These are phyloP conservation scores for Termitomyces sp. DNA, from an alignment of 768 basidiomycete genomes.

Conservation along the genomic window DNA sequence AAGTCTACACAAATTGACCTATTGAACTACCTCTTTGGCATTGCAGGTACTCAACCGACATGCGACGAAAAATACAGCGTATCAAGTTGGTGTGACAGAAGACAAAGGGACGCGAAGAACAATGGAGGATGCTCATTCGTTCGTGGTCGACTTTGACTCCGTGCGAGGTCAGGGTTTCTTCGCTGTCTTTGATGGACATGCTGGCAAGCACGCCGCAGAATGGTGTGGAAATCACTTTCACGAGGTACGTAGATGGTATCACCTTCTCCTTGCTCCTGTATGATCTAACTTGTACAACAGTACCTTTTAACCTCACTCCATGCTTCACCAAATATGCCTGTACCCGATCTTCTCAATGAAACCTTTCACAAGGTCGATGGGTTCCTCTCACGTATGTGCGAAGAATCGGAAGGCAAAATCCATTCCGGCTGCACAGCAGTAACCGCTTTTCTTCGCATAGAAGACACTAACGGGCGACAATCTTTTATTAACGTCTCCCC, in stretches of 20 bases:
- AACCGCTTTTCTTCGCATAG: conserved; percentile 89
- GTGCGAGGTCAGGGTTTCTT: conserved; percentile 96
- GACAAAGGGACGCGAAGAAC: conserved; percentile 87
- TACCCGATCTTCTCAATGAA: conserved; percentile 88
- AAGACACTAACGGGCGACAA: conserved; percentile 73
- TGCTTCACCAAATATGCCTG: conserved; percentile 44
- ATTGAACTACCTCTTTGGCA: background rate
- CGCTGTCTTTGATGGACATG: conserved; percentile 97
- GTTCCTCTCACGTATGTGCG: conserved; percentile 76
- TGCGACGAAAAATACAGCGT: conserved; percentile 57
- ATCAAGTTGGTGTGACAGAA: conserved; percentile 70
- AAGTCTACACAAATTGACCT: background rate
- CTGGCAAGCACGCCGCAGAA: conserved; percentile 97
- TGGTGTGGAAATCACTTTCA: conserved; percentile 98
- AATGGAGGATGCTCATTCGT: conserved; percentile 98
- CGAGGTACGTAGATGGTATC: conserved; percentile 52
- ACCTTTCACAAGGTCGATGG: conserved; percentile 93
- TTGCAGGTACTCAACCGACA: conserved; percentile 69
- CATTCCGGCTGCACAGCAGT: conserved; percentile 98
- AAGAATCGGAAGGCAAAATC: conserved; percentile 85
- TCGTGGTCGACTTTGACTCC: conserved; percentile 89
- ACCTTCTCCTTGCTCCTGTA: background rate
- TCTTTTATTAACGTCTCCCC: conserved; percentile 44
- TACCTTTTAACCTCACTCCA: conserved; percentile 66
- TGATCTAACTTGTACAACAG: conserved; percentile 13